phyloP scores from a whole-genome alignment of 805 yeast genomes.

The Cyberlindnera suaveolens region DNA sequence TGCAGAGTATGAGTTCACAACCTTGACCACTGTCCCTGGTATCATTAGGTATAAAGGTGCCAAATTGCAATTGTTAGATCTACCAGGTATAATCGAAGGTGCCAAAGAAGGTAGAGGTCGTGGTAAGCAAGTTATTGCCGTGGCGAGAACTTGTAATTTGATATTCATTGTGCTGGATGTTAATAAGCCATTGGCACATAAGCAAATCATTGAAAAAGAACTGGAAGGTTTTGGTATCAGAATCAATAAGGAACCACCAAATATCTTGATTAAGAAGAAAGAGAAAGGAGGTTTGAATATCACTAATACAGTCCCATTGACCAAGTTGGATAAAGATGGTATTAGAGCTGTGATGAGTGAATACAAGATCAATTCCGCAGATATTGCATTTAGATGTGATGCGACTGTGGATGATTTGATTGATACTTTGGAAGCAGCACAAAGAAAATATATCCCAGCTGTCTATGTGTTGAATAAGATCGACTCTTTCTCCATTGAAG shows the following conservation, averaged over 20 bases:
- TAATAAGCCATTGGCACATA: slow-evolving; percentile 91
- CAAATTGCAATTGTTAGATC: slow-evolving; percentile 90
- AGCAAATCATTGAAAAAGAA: slow-evolving; percentile 89
- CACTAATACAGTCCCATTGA: slow-evolving; percentile 88
- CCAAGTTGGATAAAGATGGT: slow-evolving; percentile 88
- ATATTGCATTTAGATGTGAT: slow-evolving; percentile 93
- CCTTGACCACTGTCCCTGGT: slow-evolving; percentile 96
- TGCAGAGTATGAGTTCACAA: slow-evolving; percentile 97
- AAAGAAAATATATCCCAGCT: slow-evolving; percentile 93
- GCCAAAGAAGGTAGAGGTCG: slow-evolving; percentile 90
- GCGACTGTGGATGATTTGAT: slow-evolving; percentile 96
- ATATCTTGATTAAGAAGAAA: slow-evolving; percentile 84
- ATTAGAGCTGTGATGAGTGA: slow-evolving; percentile 94
- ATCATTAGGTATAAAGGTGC: slow-evolving; percentile 95
- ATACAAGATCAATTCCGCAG: slow-evolving; percentile 92
- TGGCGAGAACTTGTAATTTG: slow-evolving; percentile 94
- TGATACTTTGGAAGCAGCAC: slow-evolving; percentile 85
- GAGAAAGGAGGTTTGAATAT: slow-evolving; percentile 95
- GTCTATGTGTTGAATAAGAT: slow-evolving; percentile 92
- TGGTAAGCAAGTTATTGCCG: slow-evolving; percentile 97
- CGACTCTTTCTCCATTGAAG: slow-evolving; percentile 91
- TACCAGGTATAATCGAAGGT: slow-evolving; percentile 88
- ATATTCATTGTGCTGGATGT: slow-evolving; percentile 93
- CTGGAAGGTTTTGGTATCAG: slow-evolving; percentile 97
- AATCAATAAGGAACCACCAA: slow-evolving; percentile 87